Evolutionary conservation across 208 protist species (phyloP), one percentile per base, ranked within the genome.

Genomic region (Plasmodiophora brassicae): DNA sequence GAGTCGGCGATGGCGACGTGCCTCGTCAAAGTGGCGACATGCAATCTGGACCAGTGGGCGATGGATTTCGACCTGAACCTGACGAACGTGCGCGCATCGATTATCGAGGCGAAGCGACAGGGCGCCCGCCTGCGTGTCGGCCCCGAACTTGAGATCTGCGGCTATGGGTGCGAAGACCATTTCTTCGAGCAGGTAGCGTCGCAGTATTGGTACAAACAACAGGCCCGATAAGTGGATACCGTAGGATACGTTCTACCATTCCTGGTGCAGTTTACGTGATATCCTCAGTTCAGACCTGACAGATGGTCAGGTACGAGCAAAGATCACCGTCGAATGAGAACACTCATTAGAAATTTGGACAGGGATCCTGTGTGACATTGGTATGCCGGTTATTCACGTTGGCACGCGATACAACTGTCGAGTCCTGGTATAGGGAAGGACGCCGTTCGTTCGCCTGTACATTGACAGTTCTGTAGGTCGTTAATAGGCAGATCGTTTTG

Each of bases 111-210:
- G 25, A 94, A 93, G 78, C 60, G 36, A 0, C 45, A 46, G 35
- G 93, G 93, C 0, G 93, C 93, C 0, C 83, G 83, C 41, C n/a
- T 86, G 5, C 83, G 83, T 57, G 28, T 57, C 35, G 83, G 83
- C 36, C 93, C 93, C 0, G 93, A 95, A 89, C 89, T 95, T 8
- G 91, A 93, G 85, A 36, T 94, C 0, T 85, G 54, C 0, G 91
- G 95, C n/a, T 96, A 96, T 90, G 93, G 93, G 20, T 96, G 95
- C 87, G 92, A 95, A 87, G 95, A 96, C 89, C 93, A 95, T 50
- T 96, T 96, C 84, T 83, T 93, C 35, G 95, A 96, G 90, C 54
- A 87, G 65, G 65, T 78, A n/a, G n/a, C n/a, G n/a, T n/a, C n/a
- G n/a, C n/a, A n/a, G n/a, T n/a, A n/a, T n/a, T n/a, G n/a, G n/a